These are phyloP conservation scores for Globisporangium acanthophoron DNA, from an alignment of 352 stramenopile species.

Conservation along the genomic window DNA sequence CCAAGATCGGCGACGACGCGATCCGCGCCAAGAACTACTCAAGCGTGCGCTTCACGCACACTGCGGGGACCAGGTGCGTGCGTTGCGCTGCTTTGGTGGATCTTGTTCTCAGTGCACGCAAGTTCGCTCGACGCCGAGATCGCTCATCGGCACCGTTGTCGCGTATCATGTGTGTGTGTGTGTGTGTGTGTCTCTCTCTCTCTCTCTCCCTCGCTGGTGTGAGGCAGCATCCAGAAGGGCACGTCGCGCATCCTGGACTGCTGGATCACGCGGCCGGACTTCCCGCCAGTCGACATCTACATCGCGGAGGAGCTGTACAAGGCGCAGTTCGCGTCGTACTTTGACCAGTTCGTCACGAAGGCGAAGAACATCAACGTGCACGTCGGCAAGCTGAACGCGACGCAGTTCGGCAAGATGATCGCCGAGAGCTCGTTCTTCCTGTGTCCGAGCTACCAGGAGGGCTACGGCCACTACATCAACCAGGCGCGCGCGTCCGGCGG, in stretches of 20 bases:
- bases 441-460: constrained; percentile 47
- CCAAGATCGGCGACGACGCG: constrained; percentile 12
- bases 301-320: constrained; percentile 21
- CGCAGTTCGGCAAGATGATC: constrained; percentile 34
- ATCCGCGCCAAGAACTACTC: constrained; percentile 33
- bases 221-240: constrained; percentile 28
- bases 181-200: no score
- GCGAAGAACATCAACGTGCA: constrained; percentile 22
- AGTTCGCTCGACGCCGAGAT: no score
- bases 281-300: constrained; percentile 39
- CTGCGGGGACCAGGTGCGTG: constrained; percentile 13
- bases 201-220: no score
- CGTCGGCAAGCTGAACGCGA: constrained; percentile 24
- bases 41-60: constrained; percentile 35
- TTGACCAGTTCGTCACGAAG: constrained; percentile 14
- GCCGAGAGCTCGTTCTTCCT: constrained; percentile 35
- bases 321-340: constrained; percentile 12
- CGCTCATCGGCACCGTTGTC: no score
- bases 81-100: no score
- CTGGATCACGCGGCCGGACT: constrained; percentile 34
- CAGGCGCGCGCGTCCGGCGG: constrained; percentile 41
- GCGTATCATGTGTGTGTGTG: no score
- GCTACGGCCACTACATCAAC: constrained; percentile 66
- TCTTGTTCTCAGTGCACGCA: no score
- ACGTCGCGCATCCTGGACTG: constrained; percentile 46